Percentiles rank a stretch among this genome's conserved stretches.
These are phyloP conservation scores for Alternaria dauci DNA, from an alignment of 2,329 filamentous ascomycete species.

Conservation along the genomic window DNA sequence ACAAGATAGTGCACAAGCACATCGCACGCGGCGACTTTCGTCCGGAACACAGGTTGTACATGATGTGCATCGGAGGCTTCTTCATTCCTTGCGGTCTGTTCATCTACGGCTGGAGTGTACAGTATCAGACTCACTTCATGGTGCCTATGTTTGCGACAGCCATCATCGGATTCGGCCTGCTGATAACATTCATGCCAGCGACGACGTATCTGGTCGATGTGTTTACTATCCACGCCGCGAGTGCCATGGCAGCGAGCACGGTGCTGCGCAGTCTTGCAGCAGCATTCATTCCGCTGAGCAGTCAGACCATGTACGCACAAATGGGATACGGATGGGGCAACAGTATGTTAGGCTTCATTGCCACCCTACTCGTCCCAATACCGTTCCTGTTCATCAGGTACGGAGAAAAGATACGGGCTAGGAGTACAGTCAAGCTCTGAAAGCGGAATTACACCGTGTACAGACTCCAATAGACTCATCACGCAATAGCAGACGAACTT, in stretches of 20 bases:
- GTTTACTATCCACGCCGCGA: slow-evolving; percentile 53
- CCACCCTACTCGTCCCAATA: slow-evolving; percentile 41
- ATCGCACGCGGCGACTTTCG: slow-evolving; percentile 42
- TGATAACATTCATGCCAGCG: slow-evolving; percentile 51
- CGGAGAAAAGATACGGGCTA: slow-evolving; percentile 42
- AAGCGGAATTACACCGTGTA: neutral
- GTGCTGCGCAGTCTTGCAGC: slow-evolving; percentile 51
- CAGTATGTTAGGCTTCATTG: slow-evolving; percentile 48
- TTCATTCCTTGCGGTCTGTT: slow-evolving; percentile 49
- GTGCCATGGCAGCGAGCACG: slow-evolving; percentile 54
- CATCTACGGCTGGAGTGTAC: slow-evolving; percentile 50
- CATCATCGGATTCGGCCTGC: slow-evolving; percentile 46
- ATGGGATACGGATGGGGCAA: slow-evolving; percentile 54
- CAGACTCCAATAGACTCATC: neutral
- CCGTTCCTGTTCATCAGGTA: slow-evolving; percentile 50
- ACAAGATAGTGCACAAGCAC: slow-evolving; percentile 42
- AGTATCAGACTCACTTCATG: slow-evolving; percentile 48
- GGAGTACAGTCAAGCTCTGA: slow-evolving; percentile 41
- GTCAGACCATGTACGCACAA: slow-evolving; percentile 50
- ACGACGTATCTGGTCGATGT: slow-evolving; percentile 54
- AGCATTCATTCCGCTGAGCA: slow-evolving; percentile 52
- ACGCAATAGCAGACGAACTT: neutral
- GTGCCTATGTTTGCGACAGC: slow-evolving; percentile 47
- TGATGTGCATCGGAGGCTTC: slow-evolving; percentile 46
- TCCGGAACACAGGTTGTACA: slow-evolving; percentile 47